phyloP scores from a whole-genome alignment of 1,139 yeast species.

The Candida frijolesensis region DNA sequence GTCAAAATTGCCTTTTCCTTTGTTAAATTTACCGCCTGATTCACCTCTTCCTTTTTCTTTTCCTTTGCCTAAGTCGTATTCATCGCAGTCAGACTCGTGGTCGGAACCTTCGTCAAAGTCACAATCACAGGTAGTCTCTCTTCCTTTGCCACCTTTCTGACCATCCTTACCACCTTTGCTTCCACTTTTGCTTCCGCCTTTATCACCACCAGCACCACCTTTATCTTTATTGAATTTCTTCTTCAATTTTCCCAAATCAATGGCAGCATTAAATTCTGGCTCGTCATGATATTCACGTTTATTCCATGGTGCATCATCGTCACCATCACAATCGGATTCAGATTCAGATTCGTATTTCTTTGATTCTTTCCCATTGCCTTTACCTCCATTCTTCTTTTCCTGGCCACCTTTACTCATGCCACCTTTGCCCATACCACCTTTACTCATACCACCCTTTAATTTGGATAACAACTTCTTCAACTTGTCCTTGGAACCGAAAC shows the following conservation, averaged over 20 bases:
- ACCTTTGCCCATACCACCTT: background rate
- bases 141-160: background rate
- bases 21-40: background rate
- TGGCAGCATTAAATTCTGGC: conserved; percentile 1
- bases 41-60: background rate
- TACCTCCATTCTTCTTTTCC: background rate
- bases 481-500: background rate
- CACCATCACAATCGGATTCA: conserved; percentile 1
- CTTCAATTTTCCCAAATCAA: conserved; percentile 10
- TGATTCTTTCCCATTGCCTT: background rate
- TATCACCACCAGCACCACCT: conserved; percentile 5
- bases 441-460: background rate
- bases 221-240: conserved; percentile 6
- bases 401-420: background rate
- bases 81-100: conserved; percentile 3
- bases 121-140: conserved; percentile 1
- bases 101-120: background rate
- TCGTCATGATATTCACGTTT: conserved; percentile 5
- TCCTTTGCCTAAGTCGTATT: background rate
- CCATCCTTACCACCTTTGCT: conserved; percentile 5
- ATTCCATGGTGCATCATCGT: conserved; percentile 1
- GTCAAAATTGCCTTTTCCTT: conserved; percentile 1
- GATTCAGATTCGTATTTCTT: background rate
- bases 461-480: conserved; percentile 1
- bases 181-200: conserved; percentile 9